Evolutionary conservation across 2,329 filamentous ascomycete genomes (phyloP).

Genomic region (Apiospora saccharicola): DNA sequence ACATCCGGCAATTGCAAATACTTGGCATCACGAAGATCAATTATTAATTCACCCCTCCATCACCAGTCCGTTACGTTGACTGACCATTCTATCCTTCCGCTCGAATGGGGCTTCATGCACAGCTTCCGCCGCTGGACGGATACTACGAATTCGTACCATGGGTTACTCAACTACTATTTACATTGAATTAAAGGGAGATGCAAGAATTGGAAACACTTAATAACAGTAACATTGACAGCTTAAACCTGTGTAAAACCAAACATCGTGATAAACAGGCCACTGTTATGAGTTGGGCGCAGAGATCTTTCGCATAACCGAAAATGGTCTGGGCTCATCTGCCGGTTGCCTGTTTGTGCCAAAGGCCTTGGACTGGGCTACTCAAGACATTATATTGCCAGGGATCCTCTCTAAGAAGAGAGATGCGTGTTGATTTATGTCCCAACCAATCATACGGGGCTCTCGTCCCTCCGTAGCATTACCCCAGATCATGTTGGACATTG

Average conservation of each 20-base stretch:
- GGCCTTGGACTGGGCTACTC: background rate
- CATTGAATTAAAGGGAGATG: background rate
- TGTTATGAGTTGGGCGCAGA: too few relatives aligned
- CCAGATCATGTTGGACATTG: background rate
- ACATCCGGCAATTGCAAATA: background rate
- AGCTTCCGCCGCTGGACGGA: background rate
- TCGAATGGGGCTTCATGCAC: background rate
- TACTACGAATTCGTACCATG: background rate
- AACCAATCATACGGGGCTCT: background rate
- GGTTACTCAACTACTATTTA: background rate
- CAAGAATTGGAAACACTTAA: background rate
- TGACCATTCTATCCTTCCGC: background rate
- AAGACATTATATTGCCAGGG: background rate
- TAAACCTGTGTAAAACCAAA: too few relatives aligned
- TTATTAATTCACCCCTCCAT: background rate
- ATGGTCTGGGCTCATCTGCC: background rate
- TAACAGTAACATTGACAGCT: too few relatives aligned
- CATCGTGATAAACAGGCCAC: background rate
- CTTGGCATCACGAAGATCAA: slow-evolving; percentile 2
- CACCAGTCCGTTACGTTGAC: background rate
- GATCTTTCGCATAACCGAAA: background rate
- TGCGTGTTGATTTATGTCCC: background rate
- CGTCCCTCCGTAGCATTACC: background rate
- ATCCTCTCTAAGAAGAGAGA: background rate
- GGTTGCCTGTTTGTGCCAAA: background rate